Base-by-base conservation (phyloP, 768 basidiomycete species). In the Podaxis sp. region DNA sequence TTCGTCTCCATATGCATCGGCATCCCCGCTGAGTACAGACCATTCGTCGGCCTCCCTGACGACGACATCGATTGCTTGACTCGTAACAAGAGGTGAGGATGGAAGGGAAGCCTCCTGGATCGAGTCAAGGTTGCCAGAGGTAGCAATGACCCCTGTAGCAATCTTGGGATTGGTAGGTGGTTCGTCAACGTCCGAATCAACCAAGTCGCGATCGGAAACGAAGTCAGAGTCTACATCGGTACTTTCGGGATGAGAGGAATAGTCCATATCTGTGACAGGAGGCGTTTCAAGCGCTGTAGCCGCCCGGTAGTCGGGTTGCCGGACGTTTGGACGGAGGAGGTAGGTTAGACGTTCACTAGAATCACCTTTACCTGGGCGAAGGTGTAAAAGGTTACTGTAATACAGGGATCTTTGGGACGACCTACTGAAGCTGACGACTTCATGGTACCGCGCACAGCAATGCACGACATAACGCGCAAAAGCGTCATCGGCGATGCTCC, bases 381-480 rank as follows among this genome's bases (percentile, higher is more conserved):
- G 18, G 44, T 50, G 4, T 36, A 23, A 23, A 50, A n/a, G 36
- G 23, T 16, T 35, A 51, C 7, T 14, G 42, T 10, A n/a, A 54
- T 42, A 42, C 50, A 21, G 42, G 55, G 40, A 50, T 7, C 16
- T 6, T n/a, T 14, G 28, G 11, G 38, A 28, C 40, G 16, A 78
- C 89, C 66, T 71, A 90, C 90, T 93, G 77, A 86, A 93, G 74
- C 88, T 89, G 66, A 93, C 87, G 61, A 93, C 71, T 61, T 85
- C 85, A 70, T 92, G 84, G 72, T 88, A 93, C 38, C 91, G 78
- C 44, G 90, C 90, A 61, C 89, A 87, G 64, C 91, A 93, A 64
- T 94, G 91, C 5, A 93, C 85, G 50, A 93, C 82, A 66, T 90
- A 93, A 35, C 91, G 80, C 28, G 88, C 85, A 74, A 91, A 93